phyloP scores from a whole-genome alignment of 495 filamentous ascomycete species.

The Neurospora tetraspora region DNA sequence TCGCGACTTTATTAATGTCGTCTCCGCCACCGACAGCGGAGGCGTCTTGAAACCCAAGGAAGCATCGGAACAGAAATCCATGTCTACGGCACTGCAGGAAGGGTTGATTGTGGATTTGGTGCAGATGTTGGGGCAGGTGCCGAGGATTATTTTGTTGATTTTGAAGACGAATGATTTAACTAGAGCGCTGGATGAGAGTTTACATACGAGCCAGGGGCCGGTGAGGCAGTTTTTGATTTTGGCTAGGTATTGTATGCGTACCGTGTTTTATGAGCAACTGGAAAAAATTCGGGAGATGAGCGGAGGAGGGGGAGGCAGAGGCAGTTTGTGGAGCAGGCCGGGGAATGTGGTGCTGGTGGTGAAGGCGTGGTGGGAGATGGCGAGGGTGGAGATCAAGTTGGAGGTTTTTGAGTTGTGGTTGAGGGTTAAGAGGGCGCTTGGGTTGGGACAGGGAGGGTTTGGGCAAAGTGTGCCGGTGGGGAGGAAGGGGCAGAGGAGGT shows the following conservation, averaged over 20 bases:
- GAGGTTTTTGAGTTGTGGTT: conserved; percentile 52
- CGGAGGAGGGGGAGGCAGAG: not conserved
- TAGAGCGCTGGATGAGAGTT: conserved; percentile 83
- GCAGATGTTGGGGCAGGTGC: conserved; percentile 79
- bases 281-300: conserved; percentile 45
- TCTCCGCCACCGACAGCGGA: conserved; percentile 19
- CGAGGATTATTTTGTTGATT: conserved; percentile 85
- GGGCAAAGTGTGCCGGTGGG: not conserved
- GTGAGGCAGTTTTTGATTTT: conserved; percentile 87
- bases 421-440: conserved; percentile 38
- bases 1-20: conserved; percentile 70
- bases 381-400: conserved; percentile 43
- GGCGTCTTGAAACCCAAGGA: conserved; percentile 53
- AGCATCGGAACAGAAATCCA: conserved; percentile 65
- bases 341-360: conserved; percentile 34
- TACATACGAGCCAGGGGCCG: conserved; percentile 83
- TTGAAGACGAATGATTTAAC: conserved; percentile 98
- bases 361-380: conserved; percentile 39
- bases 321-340: conserved; percentile 38
- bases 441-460: conserved; percentile 4
- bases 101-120: conserved; percentile 83
- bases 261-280: conserved; percentile 79
- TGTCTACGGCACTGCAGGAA: conserved; percentile 72
- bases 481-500: not conserved
- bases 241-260: conserved; percentile 81